These are phyloP conservation scores for Aspergillus affinis DNA, from an alignment of 495 filamentous ascomycete species.

Conservation along the genomic window DNA sequence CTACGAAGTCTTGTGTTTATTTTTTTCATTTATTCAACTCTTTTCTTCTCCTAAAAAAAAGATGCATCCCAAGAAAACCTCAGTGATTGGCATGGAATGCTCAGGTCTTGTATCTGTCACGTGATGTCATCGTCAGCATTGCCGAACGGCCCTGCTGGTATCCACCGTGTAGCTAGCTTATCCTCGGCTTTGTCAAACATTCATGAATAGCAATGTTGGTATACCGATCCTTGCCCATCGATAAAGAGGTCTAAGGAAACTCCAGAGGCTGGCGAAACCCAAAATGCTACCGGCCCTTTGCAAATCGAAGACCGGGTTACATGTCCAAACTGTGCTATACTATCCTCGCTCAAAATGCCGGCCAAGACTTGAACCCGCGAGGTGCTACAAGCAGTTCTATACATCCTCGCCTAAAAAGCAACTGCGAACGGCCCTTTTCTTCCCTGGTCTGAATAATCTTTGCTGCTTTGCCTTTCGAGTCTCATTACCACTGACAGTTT, in stretches of 20 bases:
- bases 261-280: neutral
- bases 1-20: too few species aligned
- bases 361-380: neutral
- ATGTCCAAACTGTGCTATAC: conserved; percentile 3
- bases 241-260: neutral
- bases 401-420: conserved; percentile 3
- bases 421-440: conserved; percentile 77
- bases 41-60: neutral
- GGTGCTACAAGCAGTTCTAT: neutral
- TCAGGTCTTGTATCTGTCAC: neutral
- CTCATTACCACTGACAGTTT: conserved; percentile 5
- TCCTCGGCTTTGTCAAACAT: neutral
- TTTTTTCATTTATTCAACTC: too few species aligned
- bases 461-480: neutral
- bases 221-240: neutral
- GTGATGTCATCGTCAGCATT: neutral
- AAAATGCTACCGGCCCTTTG: conserved; percentile 8
- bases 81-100: too few species aligned
- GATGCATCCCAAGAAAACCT: neutral
- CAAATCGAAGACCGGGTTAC: conserved; percentile 6
- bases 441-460: conserved; percentile 60
- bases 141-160: neutral
- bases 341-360: neutral
- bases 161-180: neutral
- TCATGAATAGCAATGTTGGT: conserved; percentile 17